Percentiles rank a stretch among this genome's conserved stretches.
These are phyloP conservation scores for Glonium stellatum DNA, from an alignment of 495 filamentous ascomycete genomes.

Conservation along the genomic window DNA sequence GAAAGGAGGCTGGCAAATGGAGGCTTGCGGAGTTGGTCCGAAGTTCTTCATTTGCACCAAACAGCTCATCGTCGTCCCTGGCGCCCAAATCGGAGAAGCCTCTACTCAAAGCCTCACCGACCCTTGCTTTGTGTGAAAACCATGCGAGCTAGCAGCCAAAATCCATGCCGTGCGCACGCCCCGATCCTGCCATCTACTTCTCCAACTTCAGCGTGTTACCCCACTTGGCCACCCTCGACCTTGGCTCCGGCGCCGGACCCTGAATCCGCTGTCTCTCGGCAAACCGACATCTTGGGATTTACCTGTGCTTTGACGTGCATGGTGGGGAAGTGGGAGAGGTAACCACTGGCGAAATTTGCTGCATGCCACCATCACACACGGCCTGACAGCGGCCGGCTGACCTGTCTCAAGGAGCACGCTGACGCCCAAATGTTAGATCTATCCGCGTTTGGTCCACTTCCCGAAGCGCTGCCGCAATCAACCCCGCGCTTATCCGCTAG, in stretches of 20 bases:
- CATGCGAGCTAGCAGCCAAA: no score
- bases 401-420: background rate
- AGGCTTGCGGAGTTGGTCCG: no score
- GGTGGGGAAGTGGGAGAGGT: no score
- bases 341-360: no score
- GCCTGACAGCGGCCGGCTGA: background rate
- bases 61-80: no score
- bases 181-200: background rate
- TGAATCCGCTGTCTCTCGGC: background rate
- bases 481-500: background rate
- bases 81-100: no score
- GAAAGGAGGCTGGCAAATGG: no score
- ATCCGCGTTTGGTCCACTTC: background rate
- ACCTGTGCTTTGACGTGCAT: background rate
- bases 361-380: background rate
- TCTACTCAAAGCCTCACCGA: no score
- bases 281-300: background rate
- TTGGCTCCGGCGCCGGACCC: background rate
- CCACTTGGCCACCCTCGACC: background rate
- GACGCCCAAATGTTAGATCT: background rate
- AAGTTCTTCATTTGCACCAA: no score
- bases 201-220: background rate
- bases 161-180: no score
- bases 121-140: no score
- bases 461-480: background rate